A percentile compares a stretch with the other conserved stretches of the same genome.
Evolutionary conservation across 805 yeast species (phyloP).

Genomic region (Blastobotrys mokoenaii): DNA sequence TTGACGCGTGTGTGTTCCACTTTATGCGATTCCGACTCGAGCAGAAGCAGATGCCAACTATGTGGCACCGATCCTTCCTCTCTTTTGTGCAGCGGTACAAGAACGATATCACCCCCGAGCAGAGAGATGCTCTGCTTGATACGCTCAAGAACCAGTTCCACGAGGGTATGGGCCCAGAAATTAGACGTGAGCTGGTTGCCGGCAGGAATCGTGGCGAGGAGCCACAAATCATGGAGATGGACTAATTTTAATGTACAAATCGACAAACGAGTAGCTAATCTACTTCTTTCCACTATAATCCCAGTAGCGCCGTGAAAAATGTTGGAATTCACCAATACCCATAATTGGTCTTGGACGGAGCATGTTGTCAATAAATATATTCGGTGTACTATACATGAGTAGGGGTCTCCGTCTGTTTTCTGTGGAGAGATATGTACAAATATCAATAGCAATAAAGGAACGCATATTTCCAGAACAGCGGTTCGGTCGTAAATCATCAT

Average conservation of each 20-base stretch:
- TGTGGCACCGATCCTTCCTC: constrained; percentile 95
- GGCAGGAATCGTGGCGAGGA: constrained; percentile 38
- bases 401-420: too few relatives aligned
- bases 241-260: too few relatives aligned
- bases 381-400: too few relatives aligned
- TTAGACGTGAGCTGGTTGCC: constrained; percentile 84
- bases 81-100: constrained; percentile 94
- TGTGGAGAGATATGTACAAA: too few relatives aligned
- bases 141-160: constrained; percentile 87
- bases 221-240: neutral
- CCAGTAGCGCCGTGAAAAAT: too few relatives aligned
- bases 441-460: too few relatives aligned
- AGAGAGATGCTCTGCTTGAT: constrained; percentile 86
- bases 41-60: constrained; percentile 67
- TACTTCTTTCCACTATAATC: too few relatives aligned
- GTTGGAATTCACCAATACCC: too few relatives aligned
- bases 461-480: neutral
- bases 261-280: too few relatives aligned
- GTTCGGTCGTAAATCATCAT: neutral
- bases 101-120: constrained; percentile 98
- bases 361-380: too few relatives aligned
- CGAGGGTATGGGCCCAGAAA: constrained; percentile 83
- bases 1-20: constrained; percentile 88
- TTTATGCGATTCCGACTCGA: constrained; percentile 74
- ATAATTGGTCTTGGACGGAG: too few relatives aligned